Conservation (phyloP, 2,329 filamentous ascomycete species). For the Ophiostoma fasciatum region DNA sequence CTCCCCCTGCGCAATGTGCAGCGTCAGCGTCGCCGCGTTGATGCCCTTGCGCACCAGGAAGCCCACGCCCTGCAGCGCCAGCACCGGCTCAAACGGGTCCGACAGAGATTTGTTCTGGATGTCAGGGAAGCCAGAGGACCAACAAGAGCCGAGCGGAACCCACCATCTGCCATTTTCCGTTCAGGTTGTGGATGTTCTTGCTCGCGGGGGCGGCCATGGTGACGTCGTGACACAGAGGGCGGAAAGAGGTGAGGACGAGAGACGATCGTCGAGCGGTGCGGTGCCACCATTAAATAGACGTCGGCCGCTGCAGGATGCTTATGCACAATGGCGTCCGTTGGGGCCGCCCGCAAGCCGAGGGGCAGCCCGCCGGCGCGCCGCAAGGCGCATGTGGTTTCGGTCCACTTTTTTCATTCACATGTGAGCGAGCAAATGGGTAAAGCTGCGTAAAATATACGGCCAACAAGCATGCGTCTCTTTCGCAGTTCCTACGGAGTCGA, state of each 20-base stretch:
- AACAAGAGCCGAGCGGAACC: slow-evolving; percentile 13
- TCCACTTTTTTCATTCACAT: too few relatives aligned
- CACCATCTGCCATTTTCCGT: slow-evolving; percentile 57
- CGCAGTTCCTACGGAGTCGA: too few relatives aligned
- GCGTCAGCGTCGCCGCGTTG: slow-evolving; percentile 50
- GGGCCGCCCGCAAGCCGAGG: too few relatives aligned
- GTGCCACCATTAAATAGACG: too few relatives aligned
- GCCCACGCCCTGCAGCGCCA: slow-evolving; percentile 56
- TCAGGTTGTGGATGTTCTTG: slow-evolving; percentile 53
- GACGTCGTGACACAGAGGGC: not conserved
- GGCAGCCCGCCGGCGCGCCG: too few relatives aligned
- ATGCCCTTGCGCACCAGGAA: slow-evolving; percentile 63
- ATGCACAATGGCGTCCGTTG: too few relatives aligned
- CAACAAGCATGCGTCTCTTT: too few relatives aligned
- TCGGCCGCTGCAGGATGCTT: too few relatives aligned
- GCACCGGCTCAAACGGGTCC: slow-evolving; percentile 50
- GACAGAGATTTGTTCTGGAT: slow-evolving; percentile 61
- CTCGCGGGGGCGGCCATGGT: slow-evolving; percentile 58
- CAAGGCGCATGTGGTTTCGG: too few relatives aligned
- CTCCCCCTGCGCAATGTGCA: slow-evolving; percentile 43
- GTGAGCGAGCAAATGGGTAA: too few relatives aligned
- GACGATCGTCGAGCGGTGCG: too few relatives aligned
- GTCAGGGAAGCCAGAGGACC: not conserved
- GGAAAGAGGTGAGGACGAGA: not conserved
- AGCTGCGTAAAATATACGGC: too few relatives aligned